Evolutionary conservation across 352 stramenopile species (phyloP).

Genomic region (Pythium sp.): DNA sequence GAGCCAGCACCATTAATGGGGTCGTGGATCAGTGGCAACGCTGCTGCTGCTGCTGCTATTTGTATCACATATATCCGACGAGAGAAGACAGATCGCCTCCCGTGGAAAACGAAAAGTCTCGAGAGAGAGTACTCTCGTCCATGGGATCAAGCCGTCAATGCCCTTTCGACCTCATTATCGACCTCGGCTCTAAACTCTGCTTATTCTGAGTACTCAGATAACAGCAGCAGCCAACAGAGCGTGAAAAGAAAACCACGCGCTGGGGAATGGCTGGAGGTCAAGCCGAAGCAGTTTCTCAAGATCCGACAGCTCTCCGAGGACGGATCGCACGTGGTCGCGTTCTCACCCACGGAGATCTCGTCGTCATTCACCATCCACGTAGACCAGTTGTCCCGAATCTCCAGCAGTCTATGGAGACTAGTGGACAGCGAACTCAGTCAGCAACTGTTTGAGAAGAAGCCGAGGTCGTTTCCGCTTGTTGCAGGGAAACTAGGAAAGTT

Average conservation of each 20-base stretch:
- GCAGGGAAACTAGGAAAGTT: slow-evolving; percentile 36
- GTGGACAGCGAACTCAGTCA: slow-evolving; percentile 10
- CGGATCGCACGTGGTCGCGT: slow-evolving; percentile 26
- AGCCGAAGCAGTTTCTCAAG: slow-evolving; percentile 41
- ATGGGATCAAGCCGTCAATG: slow-evolving; percentile 13
- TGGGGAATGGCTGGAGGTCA: slow-evolving; percentile 58
- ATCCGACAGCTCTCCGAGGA: slow-evolving; percentile 39
- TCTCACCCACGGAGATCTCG: slow-evolving; percentile 15
- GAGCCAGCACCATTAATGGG: not conserved
- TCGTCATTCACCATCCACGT: slow-evolving; percentile 24
- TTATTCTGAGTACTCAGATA: not conserved
- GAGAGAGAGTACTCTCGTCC: slow-evolving; percentile 25
- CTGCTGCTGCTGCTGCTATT: not conserved
- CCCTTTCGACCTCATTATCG: not conserved
- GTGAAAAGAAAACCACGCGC: slow-evolving; percentile 24
- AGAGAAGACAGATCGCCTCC: slow-evolving; percentile 3
- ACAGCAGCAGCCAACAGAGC: not conserved
- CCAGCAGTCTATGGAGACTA: slow-evolving; percentile 40
- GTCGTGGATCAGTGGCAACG: slow-evolving; percentile 2
- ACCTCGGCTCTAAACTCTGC: not conserved
- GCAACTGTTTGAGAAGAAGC: slow-evolving; percentile 2
- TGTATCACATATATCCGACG: not conserved
- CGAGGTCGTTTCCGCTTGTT: not conserved
- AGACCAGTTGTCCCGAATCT: slow-evolving; percentile 33
- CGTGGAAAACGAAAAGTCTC: slow-evolving; percentile 19